Base-by-base conservation (phyloP, 2,329 filamentous ascomycete genomes). In the Xylariaceae sp. region DNA sequence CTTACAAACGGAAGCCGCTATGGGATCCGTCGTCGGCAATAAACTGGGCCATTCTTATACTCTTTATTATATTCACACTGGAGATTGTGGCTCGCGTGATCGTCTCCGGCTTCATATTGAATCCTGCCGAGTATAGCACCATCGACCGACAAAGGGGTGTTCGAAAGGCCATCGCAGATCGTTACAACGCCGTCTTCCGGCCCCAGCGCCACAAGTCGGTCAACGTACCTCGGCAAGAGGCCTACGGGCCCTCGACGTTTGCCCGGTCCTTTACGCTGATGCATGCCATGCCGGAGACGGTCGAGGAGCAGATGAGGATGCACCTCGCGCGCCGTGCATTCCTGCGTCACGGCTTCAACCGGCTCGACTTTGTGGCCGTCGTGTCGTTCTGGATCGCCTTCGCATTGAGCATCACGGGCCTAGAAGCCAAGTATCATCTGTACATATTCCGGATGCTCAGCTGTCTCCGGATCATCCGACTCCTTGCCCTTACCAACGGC, bases 401-500 rank as follows among this genome's bases (percentile, higher is more conserved):
- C 54, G 60, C 78, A 9, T 70, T 98, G 35, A 77, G 79, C 21
- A 64, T 89, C 13, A 74, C 76, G 9, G 80, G 83, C 1, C 59
- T 88, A 14, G 86, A 96, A 57, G 71, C 73, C 44, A 56, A 62
- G 2, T 71, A 80, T 36, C 86, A 94, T 56, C 62, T 97, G 6
- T 94, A 88, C 53, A 76, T 97, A 6, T 98, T 98, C 62, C 83
- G 87, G 40, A 98, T 98, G 94, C 71, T 98, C 43, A 95, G 89
- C 57, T 96, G 88, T 63, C 72, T 98, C 48, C 85, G 94, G 31
- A 96, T 98, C 48, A 67, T 98, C 48, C 80, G 92, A 44, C 73
- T 98, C n/a, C 70, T 98, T 14, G 83, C 87, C 35, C 76, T 98
- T 36, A 98, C 92, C 1, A 89, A 88, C 52, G 92, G 92, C 51